Conservation (phyloP, 192 early-diverging fungal species). For the Rhizoclosmatium sp. region DNA sequence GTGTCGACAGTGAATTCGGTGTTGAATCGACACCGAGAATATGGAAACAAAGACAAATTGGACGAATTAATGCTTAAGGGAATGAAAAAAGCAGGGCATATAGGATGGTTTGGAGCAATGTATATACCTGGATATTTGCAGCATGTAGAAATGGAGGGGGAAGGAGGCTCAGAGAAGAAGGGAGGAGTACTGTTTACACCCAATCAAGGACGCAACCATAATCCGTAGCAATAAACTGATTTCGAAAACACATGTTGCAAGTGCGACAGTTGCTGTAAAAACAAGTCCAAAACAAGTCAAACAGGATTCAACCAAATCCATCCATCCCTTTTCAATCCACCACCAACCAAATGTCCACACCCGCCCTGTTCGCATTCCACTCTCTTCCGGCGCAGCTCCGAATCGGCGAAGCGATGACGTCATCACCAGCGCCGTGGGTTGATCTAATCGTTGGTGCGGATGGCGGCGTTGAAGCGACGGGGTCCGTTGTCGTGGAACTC, state of each 20-base stretch:
- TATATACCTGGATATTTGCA: neutral
- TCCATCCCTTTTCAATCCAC: no score
- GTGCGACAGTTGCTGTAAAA: no score
- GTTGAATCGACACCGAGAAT: neutral
- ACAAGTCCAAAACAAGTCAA: no score
- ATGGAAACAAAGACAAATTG: conserved; percentile 3
- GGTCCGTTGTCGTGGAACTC: conserved; percentile 19
- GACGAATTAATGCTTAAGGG: neutral
- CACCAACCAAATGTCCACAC: neutral
- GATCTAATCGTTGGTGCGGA: conserved; percentile 26
- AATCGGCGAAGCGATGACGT: conserved; percentile 8
- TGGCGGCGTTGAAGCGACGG: conserved; percentile 16
- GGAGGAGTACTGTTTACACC: no score
- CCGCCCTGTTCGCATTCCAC: conserved; percentile 27
- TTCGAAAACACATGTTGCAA: no score
- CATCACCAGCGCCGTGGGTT: conserved; percentile 14
- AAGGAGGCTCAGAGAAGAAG: neutral
- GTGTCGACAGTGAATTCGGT: neutral
- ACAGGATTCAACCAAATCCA: no score
- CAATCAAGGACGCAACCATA: no score
- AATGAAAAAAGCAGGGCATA: neutral
- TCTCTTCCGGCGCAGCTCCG: conserved; percentile 3
- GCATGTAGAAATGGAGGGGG: neutral
- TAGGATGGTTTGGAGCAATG: neutral
- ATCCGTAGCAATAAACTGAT: no score